Conservation (phyloP, 116 monocot genomes). For the Iris pallida region DNA sequence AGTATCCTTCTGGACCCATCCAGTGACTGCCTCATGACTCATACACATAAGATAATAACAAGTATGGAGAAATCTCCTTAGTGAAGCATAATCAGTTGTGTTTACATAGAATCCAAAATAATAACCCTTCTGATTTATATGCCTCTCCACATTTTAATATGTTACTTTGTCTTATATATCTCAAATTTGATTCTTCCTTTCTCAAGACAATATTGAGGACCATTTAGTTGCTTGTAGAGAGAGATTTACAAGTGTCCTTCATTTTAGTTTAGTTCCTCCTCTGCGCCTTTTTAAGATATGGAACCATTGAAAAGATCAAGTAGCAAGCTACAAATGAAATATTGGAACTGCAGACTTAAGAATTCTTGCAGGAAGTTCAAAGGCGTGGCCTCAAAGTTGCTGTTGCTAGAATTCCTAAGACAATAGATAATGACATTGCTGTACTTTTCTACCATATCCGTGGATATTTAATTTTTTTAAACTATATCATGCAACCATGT, state of each 20-base stretch:
- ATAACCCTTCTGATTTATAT: too few relatives aligned
- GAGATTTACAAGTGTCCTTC: neutral
- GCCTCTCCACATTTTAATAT: too few relatives aligned
- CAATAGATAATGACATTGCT: constrained; percentile 58
- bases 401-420: constrained; percentile 53
- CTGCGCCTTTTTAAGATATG: neutral
- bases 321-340: neutral
- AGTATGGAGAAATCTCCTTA: too few relatives aligned
- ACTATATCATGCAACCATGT: too few relatives aligned
- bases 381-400: constrained; percentile 46
- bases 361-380: constrained; percentile 35
- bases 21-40: too few relatives aligned
- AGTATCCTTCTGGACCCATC: too few relatives aligned
- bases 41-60: too few relatives aligned
- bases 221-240: neutral
- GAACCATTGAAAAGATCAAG: constrained; percentile 11
- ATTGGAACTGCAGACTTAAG: neutral
- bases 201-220: too few relatives aligned
- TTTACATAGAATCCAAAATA: too few relatives aligned
- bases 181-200: too few relatives aligned
- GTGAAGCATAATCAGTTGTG: too few relatives aligned
- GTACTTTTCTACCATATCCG: constrained; percentile 14
- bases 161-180: too few relatives aligned
- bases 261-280: neutral
- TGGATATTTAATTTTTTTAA: neutral